These are phyloP conservation scores for Coccomyxa subellipsoidea DNA, from an alignment of 163 green algal species.

Conservation along the genomic window DNA sequence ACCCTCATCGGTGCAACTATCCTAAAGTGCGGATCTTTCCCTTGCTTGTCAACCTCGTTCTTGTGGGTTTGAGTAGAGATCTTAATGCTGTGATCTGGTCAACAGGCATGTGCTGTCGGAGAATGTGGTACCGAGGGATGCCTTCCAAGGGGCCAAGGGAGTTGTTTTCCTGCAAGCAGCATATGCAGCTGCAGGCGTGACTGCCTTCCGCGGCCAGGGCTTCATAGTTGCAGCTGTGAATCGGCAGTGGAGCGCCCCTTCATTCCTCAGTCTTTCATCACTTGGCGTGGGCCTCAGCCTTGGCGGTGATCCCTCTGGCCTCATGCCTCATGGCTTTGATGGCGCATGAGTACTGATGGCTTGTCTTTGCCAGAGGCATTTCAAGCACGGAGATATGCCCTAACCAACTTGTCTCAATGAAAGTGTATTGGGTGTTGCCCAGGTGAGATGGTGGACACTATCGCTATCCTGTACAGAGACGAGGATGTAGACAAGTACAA, in stretches of 20 bases:
- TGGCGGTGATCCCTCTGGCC: not conserved
- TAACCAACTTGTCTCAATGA: not conserved
- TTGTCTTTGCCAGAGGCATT: not conserved
- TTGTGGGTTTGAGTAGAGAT: too few species aligned
- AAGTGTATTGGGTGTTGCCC: not conserved
- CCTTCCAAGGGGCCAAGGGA: not conserved
- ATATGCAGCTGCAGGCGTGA: not conserved
- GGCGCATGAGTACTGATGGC: not conserved
- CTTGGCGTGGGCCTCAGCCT: not conserved
- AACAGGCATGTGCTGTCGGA: slow-evolving; percentile 5
- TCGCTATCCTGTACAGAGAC: not conserved
- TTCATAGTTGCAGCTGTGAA: not conserved
- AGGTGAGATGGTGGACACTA: slow-evolving; percentile 7
- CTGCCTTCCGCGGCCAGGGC: not conserved
- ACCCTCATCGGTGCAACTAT: not conserved
- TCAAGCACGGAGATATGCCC: not conserved
- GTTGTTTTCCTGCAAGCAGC: slow-evolving; percentile 1
- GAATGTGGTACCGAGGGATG: not conserved
- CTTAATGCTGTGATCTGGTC: too few species aligned
- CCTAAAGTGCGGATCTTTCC: not conserved
- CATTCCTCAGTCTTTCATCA: not conserved
- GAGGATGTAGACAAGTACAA: not conserved
- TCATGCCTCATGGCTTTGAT: not conserved
- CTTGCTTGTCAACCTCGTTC: too few species aligned
- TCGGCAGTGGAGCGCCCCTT: not conserved